These are phyloP conservation scores for Sclerotinia nivalis DNA, from an alignment of 2,329 filamentous ascomycete species.

Conservation along the genomic window DNA sequence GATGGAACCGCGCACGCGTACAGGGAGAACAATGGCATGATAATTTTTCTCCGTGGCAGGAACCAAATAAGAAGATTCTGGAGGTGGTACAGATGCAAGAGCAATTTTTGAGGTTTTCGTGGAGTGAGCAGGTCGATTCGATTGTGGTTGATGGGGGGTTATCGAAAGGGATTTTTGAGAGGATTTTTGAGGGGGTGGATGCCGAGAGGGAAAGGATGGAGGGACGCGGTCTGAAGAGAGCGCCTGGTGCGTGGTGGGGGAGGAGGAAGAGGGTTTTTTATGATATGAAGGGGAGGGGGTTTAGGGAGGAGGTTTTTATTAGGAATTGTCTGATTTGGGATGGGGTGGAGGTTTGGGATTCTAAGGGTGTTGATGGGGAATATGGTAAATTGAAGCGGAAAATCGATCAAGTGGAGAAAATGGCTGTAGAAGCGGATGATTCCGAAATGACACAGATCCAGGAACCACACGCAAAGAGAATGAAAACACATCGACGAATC, in stretches of 20 bases:
- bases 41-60: not conserved
- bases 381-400: slow-evolving; percentile 15
- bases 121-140: slow-evolving; percentile 26
- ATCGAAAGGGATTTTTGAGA: slow-evolving; percentile 27
- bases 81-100: not conserved
- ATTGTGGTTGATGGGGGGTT: slow-evolving; percentile 26
- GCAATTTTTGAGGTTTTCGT: slow-evolving; percentile 12
- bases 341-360: slow-evolving; percentile 11
- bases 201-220: slow-evolving; percentile 8
- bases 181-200: slow-evolving; percentile 28
- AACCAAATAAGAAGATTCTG: not conserved
- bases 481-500: slow-evolving; percentile 27
- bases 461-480: slow-evolving; percentile 11
- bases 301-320: slow-evolving; percentile 25
- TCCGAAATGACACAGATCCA: not conserved
- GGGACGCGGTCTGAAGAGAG: slow-evolving; percentile 17
- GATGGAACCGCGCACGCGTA: slow-evolving; percentile 11
- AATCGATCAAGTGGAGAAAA: not conserved
- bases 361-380: not conserved
- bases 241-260: slow-evolving; percentile 30
- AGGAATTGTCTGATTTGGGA: slow-evolving; percentile 18
- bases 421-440: not conserved
- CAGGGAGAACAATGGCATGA: slow-evolving; percentile 16
- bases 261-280: slow-evolving; percentile 25
- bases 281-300: slow-evolving; percentile 23